phyloP scores from a whole-genome alignment of 192 early-diverging fungal species.

The Diversispora epigaea region DNA sequence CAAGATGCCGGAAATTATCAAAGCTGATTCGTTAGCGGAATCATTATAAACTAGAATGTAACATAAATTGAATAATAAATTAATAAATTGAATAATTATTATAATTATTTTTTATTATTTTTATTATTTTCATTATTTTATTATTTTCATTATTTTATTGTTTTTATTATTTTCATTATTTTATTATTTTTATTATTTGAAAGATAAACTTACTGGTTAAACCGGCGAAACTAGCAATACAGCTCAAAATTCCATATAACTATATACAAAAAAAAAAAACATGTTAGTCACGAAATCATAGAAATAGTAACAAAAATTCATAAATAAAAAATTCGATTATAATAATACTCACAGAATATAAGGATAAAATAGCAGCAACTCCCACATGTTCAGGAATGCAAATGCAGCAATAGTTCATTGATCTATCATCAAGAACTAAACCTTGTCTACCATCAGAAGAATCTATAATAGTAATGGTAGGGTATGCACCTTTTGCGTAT shows the following conservation, averaged over 20 bases:
- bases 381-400: neutral
- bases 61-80: too few relatives aligned
- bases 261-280: too few relatives aligned
- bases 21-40: neutral
- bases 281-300: neutral
- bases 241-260: too few relatives aligned
- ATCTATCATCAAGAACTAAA: neutral
- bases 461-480: neutral
- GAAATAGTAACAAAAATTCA: neutral
- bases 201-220: too few relatives aligned
- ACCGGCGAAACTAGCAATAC: too few relatives aligned
- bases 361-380: conserved; percentile 14
- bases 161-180: too few relatives aligned
- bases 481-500: neutral
- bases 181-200: too few relatives aligned
- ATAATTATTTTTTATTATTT: too few relatives aligned
- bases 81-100: too few relatives aligned
- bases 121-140: too few relatives aligned
- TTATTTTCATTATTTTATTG: too few relatives aligned
- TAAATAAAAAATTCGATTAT: neutral
- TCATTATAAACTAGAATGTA: neutral
- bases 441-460: neutral
- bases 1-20: neutral
- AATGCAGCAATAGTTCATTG: neutral
- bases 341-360: conserved; percentile 6